phyloP scores from a whole-genome alignment of 2,329 filamentous ascomycete species.

The Fusarium tuaranense region DNA sequence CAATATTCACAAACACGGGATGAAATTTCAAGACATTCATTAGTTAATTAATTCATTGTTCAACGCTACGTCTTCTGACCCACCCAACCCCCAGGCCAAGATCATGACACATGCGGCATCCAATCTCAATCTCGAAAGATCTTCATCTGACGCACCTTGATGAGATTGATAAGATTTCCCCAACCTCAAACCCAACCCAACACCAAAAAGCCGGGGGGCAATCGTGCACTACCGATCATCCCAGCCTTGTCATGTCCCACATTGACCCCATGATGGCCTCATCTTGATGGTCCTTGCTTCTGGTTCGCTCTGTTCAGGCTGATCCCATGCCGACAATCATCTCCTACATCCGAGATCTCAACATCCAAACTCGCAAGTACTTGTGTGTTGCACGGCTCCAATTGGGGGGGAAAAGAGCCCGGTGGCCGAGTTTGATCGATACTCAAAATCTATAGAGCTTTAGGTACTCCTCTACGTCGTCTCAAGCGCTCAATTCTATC shows the following conservation, averaged over 20 bases:
- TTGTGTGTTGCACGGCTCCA: background rate
- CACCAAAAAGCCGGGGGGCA: slow-evolving; percentile 26
- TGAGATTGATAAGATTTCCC: slow-evolving; percentile 46
- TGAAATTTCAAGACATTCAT: background rate
- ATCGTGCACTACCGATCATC: slow-evolving; percentile 22
- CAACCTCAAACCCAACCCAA: slow-evolving; percentile 10
- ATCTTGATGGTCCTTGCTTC: slow-evolving; percentile 6
- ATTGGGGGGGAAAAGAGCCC: background rate
- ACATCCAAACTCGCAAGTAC: background rate
- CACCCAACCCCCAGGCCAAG: background rate
- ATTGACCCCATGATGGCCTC: slow-evolving; percentile 24
- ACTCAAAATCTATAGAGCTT: background rate
- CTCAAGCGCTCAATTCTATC: too few species aligned
- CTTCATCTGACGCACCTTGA: slow-evolving; percentile 42
- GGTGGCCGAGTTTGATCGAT: background rate
- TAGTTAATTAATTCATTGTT: background rate
- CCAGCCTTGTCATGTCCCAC: slow-evolving; percentile 26
- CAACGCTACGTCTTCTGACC: background rate
- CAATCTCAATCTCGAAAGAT: slow-evolving; percentile 26
- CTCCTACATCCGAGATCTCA: background rate
- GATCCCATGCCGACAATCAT: background rate
- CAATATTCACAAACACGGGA: slow-evolving; percentile 9
- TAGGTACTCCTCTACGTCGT: background rate
- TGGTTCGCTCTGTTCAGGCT: background rate
- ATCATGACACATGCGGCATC: background rate